Evolutionary conservation across 257 asterid species (phyloP), one percentile per base, ranked within the genome.

Genomic region (Solanum virginianum): DNA sequence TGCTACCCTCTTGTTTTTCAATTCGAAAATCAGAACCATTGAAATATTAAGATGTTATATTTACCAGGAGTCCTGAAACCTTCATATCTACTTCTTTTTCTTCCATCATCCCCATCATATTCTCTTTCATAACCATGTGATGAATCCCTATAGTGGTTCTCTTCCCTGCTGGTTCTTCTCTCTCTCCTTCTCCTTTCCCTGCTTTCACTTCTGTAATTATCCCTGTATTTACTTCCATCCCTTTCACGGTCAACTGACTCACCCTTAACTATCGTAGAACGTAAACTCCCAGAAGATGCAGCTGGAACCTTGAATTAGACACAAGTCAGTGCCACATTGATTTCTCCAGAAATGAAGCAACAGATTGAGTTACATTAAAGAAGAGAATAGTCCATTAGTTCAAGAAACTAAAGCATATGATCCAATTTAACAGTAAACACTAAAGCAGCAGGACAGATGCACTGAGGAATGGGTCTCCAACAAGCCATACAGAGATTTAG

Each of bases 71-170:
- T 88, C 62, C 90, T 81, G 51, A 90, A 74, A 83, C 95, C 88
- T 87, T 93, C 96, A 86, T 91, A 87, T 91, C 93, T 94, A 85
- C 88, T 88, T 84, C 97, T 90, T 90, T 92, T 95, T 75, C 94
- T 89, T 24, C 90, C 93, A 43, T 92, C 84, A 83, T 90, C 94
- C 53, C 88, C 92, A 83, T 59, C 83, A 80, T 85, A 86, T 43
- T 92, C 95, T 77, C 80, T 89, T 59, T 89, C 93, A 86, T 85
- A 90, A 86, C 88, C 89, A 83, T 68, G 90, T 77, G 92, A 85
- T 82, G 94, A 91, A 84, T 92, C 97, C 63, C 95, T 91, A 49
- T 88, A 90, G 63, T 92, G 87, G 89, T 92, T 91, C 86, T 90
- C 91, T 83, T 91, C 95, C 83, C 93, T 82, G 71, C 85, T 88